These are phyloP conservation scores for Pichia sp. DNA, from an alignment of 1,139 yeast species.

Conservation along the genomic window DNA sequence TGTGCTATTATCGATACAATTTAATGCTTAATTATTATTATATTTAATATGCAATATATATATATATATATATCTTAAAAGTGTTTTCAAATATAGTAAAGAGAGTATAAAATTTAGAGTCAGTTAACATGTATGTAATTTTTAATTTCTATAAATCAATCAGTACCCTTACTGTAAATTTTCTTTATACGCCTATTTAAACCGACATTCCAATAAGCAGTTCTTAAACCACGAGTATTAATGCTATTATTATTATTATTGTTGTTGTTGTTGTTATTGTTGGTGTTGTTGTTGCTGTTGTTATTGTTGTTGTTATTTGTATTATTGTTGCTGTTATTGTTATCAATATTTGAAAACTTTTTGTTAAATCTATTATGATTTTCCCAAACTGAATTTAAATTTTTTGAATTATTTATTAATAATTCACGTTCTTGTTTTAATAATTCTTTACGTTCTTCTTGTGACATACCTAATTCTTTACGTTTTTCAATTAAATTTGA, in stretches of 20 bases:
- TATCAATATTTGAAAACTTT: not conserved
- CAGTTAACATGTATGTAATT: too few species aligned
- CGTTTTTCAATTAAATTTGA: slow-evolving; percentile 33
- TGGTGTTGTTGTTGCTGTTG: too few species aligned
- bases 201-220: slow-evolving; percentile 51
- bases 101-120: not conserved
- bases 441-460: slow-evolving; percentile 32
- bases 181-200: slow-evolving; percentile 44
- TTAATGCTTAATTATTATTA: too few species aligned
- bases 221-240: slow-evolving; percentile 43
- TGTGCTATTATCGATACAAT: too few species aligned
- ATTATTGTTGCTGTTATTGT: not conserved
- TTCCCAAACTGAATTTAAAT: slow-evolving; percentile 3
- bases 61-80: not conserved
- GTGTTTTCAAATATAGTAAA: not conserved
- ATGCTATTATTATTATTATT: slow-evolving; percentile 14
- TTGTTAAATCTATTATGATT: not conserved
- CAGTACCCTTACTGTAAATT: slow-evolving; percentile 24
- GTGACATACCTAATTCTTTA: slow-evolving; percentile 25
- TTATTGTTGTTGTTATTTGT: too few species aligned
- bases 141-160: too few species aligned
- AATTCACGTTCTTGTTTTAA: slow-evolving; percentile 21
- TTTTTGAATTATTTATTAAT: not conserved
- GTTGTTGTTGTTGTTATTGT: not conserved
- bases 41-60: too few species aligned